Percentiles rank a stretch among this genome's conserved stretches.
phyloP scores from a whole-genome alignment of 257 asterid genomes.

The Rhazya stricta region DNA sequence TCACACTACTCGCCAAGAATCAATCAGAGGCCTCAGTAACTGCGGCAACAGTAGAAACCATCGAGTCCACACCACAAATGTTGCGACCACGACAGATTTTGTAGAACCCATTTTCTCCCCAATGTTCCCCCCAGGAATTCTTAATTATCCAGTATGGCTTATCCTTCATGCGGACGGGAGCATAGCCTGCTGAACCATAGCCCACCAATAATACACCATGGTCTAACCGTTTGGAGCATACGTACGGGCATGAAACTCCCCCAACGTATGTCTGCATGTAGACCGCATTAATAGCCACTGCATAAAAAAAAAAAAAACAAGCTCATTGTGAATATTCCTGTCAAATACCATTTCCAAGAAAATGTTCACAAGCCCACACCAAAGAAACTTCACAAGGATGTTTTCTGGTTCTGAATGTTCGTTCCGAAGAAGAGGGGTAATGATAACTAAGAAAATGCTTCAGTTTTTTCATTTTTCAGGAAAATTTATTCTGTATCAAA shows the following conservation, averaged over 20 bases:
- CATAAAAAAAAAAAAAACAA: slow-evolving; percentile 11
- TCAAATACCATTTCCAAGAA: not conserved
- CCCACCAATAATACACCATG: slow-evolving; percentile 85
- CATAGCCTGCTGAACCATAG: slow-evolving; percentile 56
- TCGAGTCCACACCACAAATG: slow-evolving; percentile 80
- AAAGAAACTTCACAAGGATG: not conserved
- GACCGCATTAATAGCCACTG: slow-evolving; percentile 86
- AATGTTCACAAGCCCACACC: not conserved
- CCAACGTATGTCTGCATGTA: slow-evolving; percentile 82
- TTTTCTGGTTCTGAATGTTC: not conserved
- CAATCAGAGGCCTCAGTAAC: slow-evolving; percentile 25
- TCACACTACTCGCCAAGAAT: not conserved
- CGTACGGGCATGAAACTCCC: slow-evolving; percentile 83
- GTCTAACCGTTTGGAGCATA: slow-evolving; percentile 62
- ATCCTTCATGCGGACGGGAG: slow-evolving; percentile 65
- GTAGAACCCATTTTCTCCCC: slow-evolving; percentile 84
- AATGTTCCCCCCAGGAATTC: slow-evolving; percentile 79
- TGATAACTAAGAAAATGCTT: not conserved
- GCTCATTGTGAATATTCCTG: not conserved
- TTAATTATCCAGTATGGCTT: slow-evolving; percentile 84
- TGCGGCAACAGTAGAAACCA: slow-evolving; percentile 88
- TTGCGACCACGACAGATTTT: slow-evolving; percentile 64
- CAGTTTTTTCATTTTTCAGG: not conserved
- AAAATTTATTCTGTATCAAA: not conserved
- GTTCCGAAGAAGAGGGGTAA: not conserved